Evolutionary conservation across 2,329 filamentous ascomycete species (phyloP), one percentile per base, ranked within the genome.

Genomic region (Trichoderma gracile): DNA sequence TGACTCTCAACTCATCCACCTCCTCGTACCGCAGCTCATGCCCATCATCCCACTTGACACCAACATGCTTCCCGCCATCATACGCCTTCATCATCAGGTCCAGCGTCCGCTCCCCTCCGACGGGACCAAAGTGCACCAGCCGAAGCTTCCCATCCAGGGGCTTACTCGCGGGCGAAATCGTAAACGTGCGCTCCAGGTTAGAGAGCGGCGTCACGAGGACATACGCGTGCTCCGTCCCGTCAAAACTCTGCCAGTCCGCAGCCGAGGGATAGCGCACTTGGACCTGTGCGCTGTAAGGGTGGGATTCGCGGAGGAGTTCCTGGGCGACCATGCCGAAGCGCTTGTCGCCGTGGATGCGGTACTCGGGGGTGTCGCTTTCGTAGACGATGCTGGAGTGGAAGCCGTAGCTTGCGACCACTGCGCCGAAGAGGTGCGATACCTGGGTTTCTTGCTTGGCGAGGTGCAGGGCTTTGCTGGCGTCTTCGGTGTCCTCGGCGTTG

Each of bases 381-480:
- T 91, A 93, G 23, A 98, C 92, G 3, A 98, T 83, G 47, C 89
- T 88, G 33, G 93, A 91, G 73, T 98, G 94, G 72, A 98, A 87
- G 21, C 91, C 94, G 84, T 96, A 96, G 75, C 90, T 95, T 50
- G 89, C 89, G 2, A 98, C 93, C 23, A 97, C 92, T 25, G 89
- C 90, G 27, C 92, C 93, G 71, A 90, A 84, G 25, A 89, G 79
- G 52, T 76, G 74, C 0, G 74, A 71, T 5, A 81, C 75, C 1
- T 68, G 64, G 10, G 75, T 71, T 38, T 75, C 70, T n/a, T 75
- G 63, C 55, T 75, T 74, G 3, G 70, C 42, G 14, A 65, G 42
- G 40, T 63, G 55, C 19, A 43, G 23, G 1, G 30, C 33, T n/a
- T 47, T 50, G 40, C 23, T 62, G 43, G 46, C 12, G 8, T n/a